A percentile compares a stretch with the other conserved stretches of the same genome.
These are phyloP conservation scores for Conidiobolus incongruus DNA, from an alignment of 371 early-diverging fungal genomes.

Conservation along the genomic window DNA sequence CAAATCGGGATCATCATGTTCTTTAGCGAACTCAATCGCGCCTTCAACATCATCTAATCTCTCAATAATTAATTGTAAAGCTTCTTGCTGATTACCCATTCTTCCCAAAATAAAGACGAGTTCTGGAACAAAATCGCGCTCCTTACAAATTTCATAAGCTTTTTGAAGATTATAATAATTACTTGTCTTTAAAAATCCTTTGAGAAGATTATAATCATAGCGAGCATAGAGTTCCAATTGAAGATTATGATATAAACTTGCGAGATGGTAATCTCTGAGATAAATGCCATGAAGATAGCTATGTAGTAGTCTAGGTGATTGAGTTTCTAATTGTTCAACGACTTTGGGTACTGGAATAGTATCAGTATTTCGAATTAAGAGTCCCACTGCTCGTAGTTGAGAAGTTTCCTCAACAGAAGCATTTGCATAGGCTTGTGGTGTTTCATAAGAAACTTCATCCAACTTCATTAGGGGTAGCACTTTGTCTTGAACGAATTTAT, in stretches of 20 bases:
- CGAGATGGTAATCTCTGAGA: conserved; percentile 18
- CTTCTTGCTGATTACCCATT: conserved; percentile 88
- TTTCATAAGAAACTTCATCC: conserved; percentile 23
- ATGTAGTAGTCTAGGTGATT: conserved; percentile 30
- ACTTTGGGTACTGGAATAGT: conserved; percentile 52
- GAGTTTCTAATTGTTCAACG: conserved; percentile 35
- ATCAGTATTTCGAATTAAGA: conserved; percentile 64
- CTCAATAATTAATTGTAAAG: conserved; percentile 75
- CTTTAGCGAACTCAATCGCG: conserved; percentile 92
- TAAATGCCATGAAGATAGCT: conserved; percentile 77
- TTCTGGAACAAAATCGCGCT: conserved; percentile 71
- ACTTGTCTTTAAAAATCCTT: conserved; percentile 62
- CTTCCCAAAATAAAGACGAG: conserved; percentile 88
- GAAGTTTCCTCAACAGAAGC: conserved; percentile 6
- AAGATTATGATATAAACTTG: neutral
- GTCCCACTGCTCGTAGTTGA: conserved; percentile 32
- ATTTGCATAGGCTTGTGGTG: conserved; percentile 6
- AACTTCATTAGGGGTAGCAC: conserved; percentile 60
- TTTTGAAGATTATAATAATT: conserved; percentile 52
- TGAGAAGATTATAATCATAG: conserved; percentile 45
- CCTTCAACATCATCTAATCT: conserved; percentile 67
- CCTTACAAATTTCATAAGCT: conserved; percentile 68
- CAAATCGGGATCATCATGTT: conserved; percentile 81
- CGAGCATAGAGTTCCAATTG: conserved; percentile 79
- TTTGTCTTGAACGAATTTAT: conserved; percentile 48